These are phyloP conservation scores for Hepatocystis sp. DNA, from an alignment of 169 alveolate species.

Conservation along the genomic window DNA sequence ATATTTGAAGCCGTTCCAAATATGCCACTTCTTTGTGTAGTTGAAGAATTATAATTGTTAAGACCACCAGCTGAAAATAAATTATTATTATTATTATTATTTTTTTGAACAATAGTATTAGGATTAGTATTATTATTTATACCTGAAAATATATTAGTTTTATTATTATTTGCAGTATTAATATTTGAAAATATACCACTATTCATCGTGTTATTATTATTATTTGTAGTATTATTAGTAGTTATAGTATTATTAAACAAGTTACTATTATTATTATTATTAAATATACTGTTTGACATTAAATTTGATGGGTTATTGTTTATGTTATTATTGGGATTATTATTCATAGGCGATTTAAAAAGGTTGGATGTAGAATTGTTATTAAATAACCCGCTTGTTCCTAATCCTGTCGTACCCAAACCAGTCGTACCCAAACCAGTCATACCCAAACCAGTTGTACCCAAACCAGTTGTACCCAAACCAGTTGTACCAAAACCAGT, in stretches of 20 bases:
- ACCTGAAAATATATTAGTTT: constrained; percentile 8
- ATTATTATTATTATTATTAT: constrained; percentile 17
- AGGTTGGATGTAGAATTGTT: not conserved
- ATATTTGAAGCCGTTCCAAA: constrained; percentile 10
- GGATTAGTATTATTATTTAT: constrained; percentile 1
- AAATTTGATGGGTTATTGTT: constrained; percentile 14
- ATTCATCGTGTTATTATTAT: too few relatives aligned
- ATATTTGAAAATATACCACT: too few relatives aligned
- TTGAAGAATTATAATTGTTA: not conserved
- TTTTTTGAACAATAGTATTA: constrained; percentile 6
- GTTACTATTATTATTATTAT: not conserved
- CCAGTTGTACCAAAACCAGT: too few relatives aligned
- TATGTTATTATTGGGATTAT: constrained; percentile 4
- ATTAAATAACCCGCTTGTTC: too few relatives aligned
- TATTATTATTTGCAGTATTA: constrained; percentile 6
- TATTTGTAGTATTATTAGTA: too few relatives aligned
- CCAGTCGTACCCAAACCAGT: too few relatives aligned
- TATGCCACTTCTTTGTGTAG: not conserved
- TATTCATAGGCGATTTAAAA: constrained; percentile 12
- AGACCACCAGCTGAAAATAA: constrained; percentile 8
- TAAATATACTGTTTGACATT: constrained; percentile 8
- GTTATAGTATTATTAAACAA: too few relatives aligned
- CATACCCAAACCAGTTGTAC: too few relatives aligned
- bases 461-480: too few relatives aligned
- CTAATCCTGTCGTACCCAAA: too few relatives aligned